A percentile compares a stretch with the other conserved stretches of the same genome.
These are phyloP conservation scores for Echinochloa phyllopogon DNA, from an alignment of 176 grass and related monocot genomes.

Conservation along the genomic window DNA sequence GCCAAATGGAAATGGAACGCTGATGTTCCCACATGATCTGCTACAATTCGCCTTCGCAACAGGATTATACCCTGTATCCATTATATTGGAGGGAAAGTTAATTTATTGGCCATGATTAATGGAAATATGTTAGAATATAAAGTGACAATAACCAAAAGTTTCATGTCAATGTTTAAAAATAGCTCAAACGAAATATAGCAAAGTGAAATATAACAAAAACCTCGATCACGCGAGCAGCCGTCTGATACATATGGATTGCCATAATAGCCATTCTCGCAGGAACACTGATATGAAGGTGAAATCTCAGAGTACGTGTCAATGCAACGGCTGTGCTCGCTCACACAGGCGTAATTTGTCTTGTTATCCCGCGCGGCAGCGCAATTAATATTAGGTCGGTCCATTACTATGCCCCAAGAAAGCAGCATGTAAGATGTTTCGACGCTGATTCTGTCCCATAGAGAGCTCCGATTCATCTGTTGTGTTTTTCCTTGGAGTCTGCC, in stretches of 20 bases:
- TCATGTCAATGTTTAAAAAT: too few relatives aligned
- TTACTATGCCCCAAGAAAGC: not conserved
- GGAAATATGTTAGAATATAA: too few relatives aligned
- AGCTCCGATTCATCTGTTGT: not conserved
- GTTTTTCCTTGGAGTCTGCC: too few relatives aligned
- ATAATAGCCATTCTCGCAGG: not conserved
- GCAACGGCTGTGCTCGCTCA: slow-evolving; percentile 7
- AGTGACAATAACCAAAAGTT: too few relatives aligned
- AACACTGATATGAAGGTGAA: not conserved
- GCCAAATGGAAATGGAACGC: slow-evolving; percentile 17
- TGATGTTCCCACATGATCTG: slow-evolving; percentile 9
- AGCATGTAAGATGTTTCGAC: not conserved
- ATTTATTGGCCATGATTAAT: not conserved
- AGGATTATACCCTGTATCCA: not conserved
- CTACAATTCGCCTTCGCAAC: not conserved
- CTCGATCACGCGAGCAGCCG: slow-evolving; percentile 38
- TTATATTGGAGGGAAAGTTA: too few relatives aligned
- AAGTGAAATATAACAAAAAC: not conserved
- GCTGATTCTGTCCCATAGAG: not conserved
- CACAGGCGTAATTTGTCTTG: slow-evolving; percentile 25
- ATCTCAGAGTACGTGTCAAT: too few relatives aligned
- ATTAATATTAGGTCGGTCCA: not conserved
- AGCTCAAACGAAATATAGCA: too few relatives aligned
- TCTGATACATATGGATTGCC: slow-evolving; percentile 34
- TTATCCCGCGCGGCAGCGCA: slow-evolving; percentile 4